Percentiles rank a stretch among this genome's conserved stretches.
Conservation (phyloP, 2,329 filamentous ascomycete genomes). For the Kalmusia sp. region DNA sequence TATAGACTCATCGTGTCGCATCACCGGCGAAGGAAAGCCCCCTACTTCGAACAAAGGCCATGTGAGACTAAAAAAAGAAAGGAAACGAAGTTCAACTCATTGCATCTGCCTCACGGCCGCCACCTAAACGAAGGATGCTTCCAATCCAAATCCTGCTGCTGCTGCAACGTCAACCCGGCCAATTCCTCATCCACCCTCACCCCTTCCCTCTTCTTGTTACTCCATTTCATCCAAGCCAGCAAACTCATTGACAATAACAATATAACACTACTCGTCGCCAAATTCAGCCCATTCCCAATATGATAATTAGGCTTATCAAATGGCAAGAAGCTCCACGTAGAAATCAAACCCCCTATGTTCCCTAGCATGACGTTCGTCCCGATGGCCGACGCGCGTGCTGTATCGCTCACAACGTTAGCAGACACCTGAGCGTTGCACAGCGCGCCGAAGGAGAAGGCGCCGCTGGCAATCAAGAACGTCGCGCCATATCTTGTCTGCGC, state of each 20-base stretch:
- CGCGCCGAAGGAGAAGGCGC: conserved; percentile 69
- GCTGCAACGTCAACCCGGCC: conserved; percentile 51
- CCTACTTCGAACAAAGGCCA: too few species aligned
- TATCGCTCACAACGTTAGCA: conserved; percentile 75
- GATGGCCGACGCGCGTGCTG: conserved; percentile 71
- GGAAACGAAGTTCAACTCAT: background rate
- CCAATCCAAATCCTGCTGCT: conserved; percentile 47
- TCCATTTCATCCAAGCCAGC: conserved; percentile 66
- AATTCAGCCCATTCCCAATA: conserved; percentile 75
- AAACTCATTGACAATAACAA: conserved; percentile 59
- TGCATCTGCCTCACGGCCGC: conserved; percentile 50
- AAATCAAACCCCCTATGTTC: conserved; percentile 73
- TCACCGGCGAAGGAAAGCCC: too few species aligned
- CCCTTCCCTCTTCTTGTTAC: conserved; percentile 66
- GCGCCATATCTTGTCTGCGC: conserved; percentile 69
- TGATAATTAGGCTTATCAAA: conserved; percentile 70
- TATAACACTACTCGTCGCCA: conserved; percentile 66
- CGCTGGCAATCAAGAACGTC: conserved; percentile 72
- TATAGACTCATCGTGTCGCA: too few species aligned
- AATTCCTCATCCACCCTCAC: conserved; percentile 61
- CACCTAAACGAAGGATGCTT: conserved; percentile 69
- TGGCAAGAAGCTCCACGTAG: conserved; percentile 70
- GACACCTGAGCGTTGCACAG: conserved; percentile 72
- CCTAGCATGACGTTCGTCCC: conserved; percentile 75
- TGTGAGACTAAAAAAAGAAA: too few species aligned